Evolutionary conservation across 2,329 filamentous ascomycete genomes (phyloP).

Genomic region (Xylaria sp.): DNA sequence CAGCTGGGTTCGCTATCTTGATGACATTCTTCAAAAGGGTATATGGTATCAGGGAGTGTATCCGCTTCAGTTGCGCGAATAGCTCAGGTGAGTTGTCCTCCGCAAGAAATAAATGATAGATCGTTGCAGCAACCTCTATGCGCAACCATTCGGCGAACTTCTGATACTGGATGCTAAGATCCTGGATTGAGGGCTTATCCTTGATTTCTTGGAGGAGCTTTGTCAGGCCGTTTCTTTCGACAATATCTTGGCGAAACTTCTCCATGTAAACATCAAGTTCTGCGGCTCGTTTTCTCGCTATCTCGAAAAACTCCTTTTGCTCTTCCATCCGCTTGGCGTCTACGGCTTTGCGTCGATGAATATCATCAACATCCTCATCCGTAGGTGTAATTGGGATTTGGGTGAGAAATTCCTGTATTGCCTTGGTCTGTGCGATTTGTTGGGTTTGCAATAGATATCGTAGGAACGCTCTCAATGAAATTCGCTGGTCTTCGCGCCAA

Average conservation of each 20-base stretch:
- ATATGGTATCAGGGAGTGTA: slow-evolving; percentile 95
- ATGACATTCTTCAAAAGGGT: slow-evolving; percentile 96
- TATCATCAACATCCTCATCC: slow-evolving; percentile 86
- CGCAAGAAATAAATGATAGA: slow-evolving; percentile 96
- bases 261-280: slow-evolving; percentile 99
- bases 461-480: slow-evolving; percentile 92
- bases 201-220: slow-evolving; percentile 94
- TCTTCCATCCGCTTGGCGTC: slow-evolving; percentile 92
- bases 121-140: slow-evolving; percentile 94
- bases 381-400: slow-evolving; percentile 76
- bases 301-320: slow-evolving; percentile 94
- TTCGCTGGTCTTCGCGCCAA: slow-evolving; percentile 88
- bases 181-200: slow-evolving; percentile 85
- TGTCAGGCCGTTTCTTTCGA: slow-evolving; percentile 84
- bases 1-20: slow-evolving; percentile 92
- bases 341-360: slow-evolving; percentile 80
- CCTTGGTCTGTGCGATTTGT: slow-evolving; percentile 82
- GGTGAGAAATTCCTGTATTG: slow-evolving; percentile 86
- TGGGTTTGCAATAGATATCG: slow-evolving; percentile 86
- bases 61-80: slow-evolving; percentile 92
- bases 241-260: slow-evolving; percentile 76
- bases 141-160: slow-evolving; percentile 99
- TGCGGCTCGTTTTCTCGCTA: slow-evolving; percentile 87
- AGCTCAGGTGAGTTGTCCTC: slow-evolving; percentile 98
- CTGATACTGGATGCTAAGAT: slow-evolving; percentile 93